Evolutionary conservation across 1,284 basidiomycete species (phyloP), one percentile per base, ranked within the genome.

Genomic region (Takashimella koratensis): DNA sequence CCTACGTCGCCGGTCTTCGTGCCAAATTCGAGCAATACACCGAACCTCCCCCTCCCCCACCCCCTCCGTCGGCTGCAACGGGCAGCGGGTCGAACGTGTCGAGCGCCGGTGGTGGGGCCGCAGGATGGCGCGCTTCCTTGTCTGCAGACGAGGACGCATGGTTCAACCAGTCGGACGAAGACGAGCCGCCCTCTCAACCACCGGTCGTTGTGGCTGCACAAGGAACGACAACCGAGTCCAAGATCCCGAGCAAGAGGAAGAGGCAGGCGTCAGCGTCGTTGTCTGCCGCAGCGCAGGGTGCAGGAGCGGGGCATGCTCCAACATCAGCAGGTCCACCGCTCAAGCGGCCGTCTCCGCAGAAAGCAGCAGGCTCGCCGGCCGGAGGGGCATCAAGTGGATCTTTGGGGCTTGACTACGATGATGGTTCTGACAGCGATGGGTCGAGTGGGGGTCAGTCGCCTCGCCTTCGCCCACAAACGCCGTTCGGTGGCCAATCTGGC

Each of bases 11-110:
- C 13, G 79, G 83, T 39, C 82, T 98, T 63, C 83, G 90, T 47
- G 77, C 81, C 40, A 84, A 88, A 51, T 93, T 86, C 83, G 93
- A 98, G 74, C 90, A 93, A 79, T 95, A 93, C 75, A 86, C 86
- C 58, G 90, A 94, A 59, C 89, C 88, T 21, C 83, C 83, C 56
- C 87, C 86, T 0, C 52, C 64, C 65, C 78, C 67, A 22, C 64
- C 66, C 11, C 56, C 58, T 5, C 78, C 56, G 77, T 48, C 56
- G 59, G 79, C 79, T 4, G 86, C 86, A 64, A 36, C 30, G 8
- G 30, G 30, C 16, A 36, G 30, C 16, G 30, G 30, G 30, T 36
- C 30, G 16, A 16, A 16, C 8, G 30, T 36, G 10, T 36, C 30
- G 16, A 36, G 16, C 16, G 30, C 30, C 30, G 30, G 30, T 36